A percentile compares a stretch with the other conserved stretches of the same genome.
Evolutionary conservation across 768 basidiomycete genomes (phyloP).

Genomic region (Leucosporidium yakuticum): DNA sequence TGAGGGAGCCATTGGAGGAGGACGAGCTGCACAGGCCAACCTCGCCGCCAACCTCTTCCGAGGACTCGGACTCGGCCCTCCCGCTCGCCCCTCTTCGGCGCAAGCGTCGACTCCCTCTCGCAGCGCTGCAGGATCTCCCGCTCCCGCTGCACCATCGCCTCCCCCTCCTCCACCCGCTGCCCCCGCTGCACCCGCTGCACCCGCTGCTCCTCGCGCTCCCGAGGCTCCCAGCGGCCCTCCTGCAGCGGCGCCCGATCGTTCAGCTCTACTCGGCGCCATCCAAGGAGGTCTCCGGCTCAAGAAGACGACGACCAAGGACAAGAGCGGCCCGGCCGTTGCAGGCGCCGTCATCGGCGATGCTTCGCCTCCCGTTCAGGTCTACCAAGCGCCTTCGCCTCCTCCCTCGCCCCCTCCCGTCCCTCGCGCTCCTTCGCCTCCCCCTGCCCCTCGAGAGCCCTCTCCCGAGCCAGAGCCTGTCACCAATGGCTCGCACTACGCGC

Average conservation of each 20-base stretch:
- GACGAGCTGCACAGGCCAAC: constrained; percentile 13
- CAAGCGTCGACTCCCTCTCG: constrained; percentile 38
- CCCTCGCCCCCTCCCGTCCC: constrained; percentile 6
- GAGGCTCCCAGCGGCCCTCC: constrained; percentile 44
- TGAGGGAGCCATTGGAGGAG: constrained; percentile 11
- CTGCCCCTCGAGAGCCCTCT: constrained; percentile 1
- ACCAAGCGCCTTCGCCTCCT: constrained; percentile 44
- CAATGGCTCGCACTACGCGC: constrained; percentile 42
- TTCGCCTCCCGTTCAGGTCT: constrained; percentile 66
- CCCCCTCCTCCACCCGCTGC: constrained; percentile 27
- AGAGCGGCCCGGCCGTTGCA: constrained; percentile 61
- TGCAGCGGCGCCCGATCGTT: constrained; percentile 49
- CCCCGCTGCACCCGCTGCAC: constrained; percentile 43
- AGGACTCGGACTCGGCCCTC: constrained; percentile 52
- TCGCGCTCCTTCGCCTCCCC: not conserved
- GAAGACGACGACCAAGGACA: constrained; percentile 76
- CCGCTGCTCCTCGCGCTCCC: constrained; percentile 40
- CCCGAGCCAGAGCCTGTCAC: constrained; percentile 10
- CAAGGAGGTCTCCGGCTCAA: constrained; percentile 64
- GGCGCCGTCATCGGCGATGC: constrained; percentile 74
- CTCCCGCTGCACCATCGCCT: constrained; percentile 36
- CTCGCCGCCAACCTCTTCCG: constrained; percentile 64
- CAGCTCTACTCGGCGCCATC: constrained; percentile 71
- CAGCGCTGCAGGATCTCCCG: constrained; percentile 34
- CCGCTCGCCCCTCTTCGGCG: constrained; percentile 40